Evolutionary conservation across 768 basidiomycete genomes (phyloP).

Genomic region (Podaxis sp.): DNA sequence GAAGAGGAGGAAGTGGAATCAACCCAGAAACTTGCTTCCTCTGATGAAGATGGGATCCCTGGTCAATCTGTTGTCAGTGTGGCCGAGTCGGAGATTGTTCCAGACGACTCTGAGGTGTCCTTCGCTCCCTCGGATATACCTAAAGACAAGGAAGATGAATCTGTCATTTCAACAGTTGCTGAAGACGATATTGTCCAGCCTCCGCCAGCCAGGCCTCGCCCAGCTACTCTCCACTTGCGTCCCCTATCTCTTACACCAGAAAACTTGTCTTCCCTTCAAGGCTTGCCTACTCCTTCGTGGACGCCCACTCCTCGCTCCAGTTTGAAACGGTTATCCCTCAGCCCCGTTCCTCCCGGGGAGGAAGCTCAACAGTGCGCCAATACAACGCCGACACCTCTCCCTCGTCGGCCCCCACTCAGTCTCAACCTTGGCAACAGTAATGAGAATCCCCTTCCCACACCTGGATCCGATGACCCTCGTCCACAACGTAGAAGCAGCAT

Average conservation of each 20-base stretch:
- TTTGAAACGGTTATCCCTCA: slow-evolving; percentile 54
- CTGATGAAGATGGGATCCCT: slow-evolving; percentile 19
- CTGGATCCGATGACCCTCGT: slow-evolving; percentile 33
- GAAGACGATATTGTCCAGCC: slow-evolving; percentile 34
- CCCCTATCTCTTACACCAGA: slow-evolving; percentile 71
- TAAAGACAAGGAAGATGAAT: slow-evolving; percentile 22
- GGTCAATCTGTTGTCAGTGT: background rate
- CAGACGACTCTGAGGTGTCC: background rate
- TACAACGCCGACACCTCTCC: slow-evolving; percentile 6
- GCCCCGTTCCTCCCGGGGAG: slow-evolving; percentile 29
- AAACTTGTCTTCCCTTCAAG: slow-evolving; percentile 35
- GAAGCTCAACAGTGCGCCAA: slow-evolving; percentile 23
- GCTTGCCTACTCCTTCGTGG: slow-evolving; percentile 53
- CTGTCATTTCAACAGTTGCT: slow-evolving; percentile 22
- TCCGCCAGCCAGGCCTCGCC: slow-evolving; percentile 54
- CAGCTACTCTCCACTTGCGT: slow-evolving; percentile 64
- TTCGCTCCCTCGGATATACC: slow-evolving; percentile 26
- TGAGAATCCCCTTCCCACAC: slow-evolving; percentile 27
- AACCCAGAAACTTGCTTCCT: slow-evolving; percentile 9
- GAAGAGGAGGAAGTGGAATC: slow-evolving; percentile 62
- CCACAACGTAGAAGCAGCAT: slow-evolving; percentile 66
- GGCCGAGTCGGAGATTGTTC: background rate
- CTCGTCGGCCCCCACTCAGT: slow-evolving; percentile 38
- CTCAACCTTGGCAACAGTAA: slow-evolving; percentile 30
- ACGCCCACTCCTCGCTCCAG: slow-evolving; percentile 51